Evolutionary conservation across 768 basidiomycete species (phyloP).

Genomic region (Psilocybe sp.): DNA sequence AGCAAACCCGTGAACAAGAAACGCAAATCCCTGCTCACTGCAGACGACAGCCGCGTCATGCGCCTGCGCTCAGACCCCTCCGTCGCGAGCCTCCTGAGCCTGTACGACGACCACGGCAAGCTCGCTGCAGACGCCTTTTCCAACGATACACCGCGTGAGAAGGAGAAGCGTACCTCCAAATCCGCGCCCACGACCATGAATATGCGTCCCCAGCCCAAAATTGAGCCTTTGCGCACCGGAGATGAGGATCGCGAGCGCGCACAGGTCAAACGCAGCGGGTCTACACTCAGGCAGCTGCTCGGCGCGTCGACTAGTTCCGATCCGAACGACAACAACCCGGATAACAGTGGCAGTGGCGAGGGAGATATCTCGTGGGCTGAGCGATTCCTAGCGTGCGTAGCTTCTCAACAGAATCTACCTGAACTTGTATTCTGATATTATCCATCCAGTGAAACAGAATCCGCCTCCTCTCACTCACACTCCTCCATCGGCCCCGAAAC

Average conservation of each 20-base stretch:
- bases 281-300: constrained; percentile 71
- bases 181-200: not conserved
- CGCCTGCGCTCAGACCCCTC: constrained; percentile 75
- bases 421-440: not conserved
- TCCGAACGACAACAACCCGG: constrained; percentile 16
- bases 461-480: constrained; percentile 29
- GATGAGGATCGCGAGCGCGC: constrained; percentile 36
- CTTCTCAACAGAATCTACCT: no score
- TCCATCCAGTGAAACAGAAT: constrained; percentile 40
- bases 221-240: constrained; percentile 11
- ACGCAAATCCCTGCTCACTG: constrained; percentile 31
- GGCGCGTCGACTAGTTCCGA: constrained; percentile 44
- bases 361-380: constrained; percentile 88
- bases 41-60: constrained; percentile 49
- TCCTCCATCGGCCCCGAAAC: constrained; percentile 52
- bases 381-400: constrained; percentile 59
- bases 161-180: no score
- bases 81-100: constrained; percentile 66
- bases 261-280: constrained; percentile 61
- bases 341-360: constrained; percentile 44
- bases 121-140: constrained; percentile 63
- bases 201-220: not conserved
- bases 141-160: constrained; percentile 38
- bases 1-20: constrained; percentile 21
- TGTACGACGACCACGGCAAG: constrained; percentile 73